Conservation (phyloP, 306 rosid species). For the Potentilla sterilis region DNA sequence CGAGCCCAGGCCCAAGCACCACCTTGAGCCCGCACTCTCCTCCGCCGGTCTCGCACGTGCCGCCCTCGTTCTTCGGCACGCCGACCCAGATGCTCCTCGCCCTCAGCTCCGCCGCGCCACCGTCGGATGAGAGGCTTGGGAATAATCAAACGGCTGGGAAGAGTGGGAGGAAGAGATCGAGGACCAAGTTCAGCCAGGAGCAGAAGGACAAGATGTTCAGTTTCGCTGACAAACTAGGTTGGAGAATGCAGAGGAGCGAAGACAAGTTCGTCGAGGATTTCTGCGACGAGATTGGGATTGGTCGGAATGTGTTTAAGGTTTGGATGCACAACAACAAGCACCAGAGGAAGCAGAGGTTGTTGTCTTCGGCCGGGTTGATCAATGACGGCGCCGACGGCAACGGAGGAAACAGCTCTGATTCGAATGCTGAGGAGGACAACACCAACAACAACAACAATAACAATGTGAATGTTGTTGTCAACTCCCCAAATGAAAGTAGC, state of each 20-base stretch:
- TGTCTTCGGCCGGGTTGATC: constrained; percentile 1
- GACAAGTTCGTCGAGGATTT: constrained; percentile 58
- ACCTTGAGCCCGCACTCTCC: constrained; percentile 66
- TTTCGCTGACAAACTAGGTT: constrained; percentile 72
- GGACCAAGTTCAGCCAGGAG: constrained; percentile 78
- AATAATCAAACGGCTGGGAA: constrained; percentile 20
- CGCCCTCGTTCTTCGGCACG: constrained; percentile 56
- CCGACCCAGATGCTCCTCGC: constrained; percentile 68
- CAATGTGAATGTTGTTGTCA: constrained; percentile 11
- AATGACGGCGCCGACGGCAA: not conserved
- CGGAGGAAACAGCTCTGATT: constrained; percentile 13
- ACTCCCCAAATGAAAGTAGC: constrained; percentile 31
- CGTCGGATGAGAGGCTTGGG: constrained; percentile 31
- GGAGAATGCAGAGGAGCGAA: constrained; percentile 69
- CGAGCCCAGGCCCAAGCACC: constrained; percentile 48
- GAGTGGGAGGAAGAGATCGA: constrained; percentile 51
- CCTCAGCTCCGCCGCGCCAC: constrained; percentile 38
- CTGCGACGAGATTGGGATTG: constrained; percentile 65
- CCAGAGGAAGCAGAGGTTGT: constrained; percentile 37
- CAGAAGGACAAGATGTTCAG: constrained; percentile 79
- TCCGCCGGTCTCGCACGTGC: constrained; percentile 70
- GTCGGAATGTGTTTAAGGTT: constrained; percentile 69
- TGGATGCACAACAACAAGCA: constrained; percentile 98
- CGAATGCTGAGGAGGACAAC: not conserved
- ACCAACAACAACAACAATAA: not conserved